Evolutionary conservation across 2,329 filamentous ascomycete species (phyloP), one percentile per base, ranked within the genome.

Genomic region (Delphinella strobiligena): DNA sequence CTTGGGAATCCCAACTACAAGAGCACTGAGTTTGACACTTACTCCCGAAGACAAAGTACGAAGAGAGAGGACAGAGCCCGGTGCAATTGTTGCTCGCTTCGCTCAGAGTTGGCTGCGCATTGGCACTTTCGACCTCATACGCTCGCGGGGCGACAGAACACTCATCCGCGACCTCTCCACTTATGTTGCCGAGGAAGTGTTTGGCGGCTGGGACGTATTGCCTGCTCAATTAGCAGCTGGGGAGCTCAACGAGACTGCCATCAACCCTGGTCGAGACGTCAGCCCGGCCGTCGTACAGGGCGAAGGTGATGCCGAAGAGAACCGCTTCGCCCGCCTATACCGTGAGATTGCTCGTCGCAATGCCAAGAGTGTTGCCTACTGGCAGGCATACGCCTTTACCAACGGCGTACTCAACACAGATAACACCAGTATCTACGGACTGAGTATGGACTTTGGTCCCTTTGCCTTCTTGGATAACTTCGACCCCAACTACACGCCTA

Each of bases 361-460:
- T 55, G 91, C 91, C 1, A 69, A 72, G 43, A 93, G 83, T 0
- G 88, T 96, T 2, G 91, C 91, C 9, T 75, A 81, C 49, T 96
- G 91, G 89, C 93, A 98, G 64, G 87, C 86, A 0, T 96, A 96
- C 54, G 91, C 86, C n/a, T 98, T 98, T 64, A 96, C 93, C 72
- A 98, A 98, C 53, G 91, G 91, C 34, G 91, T 98, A 3, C 68
- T 98, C 42, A 98, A 98, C 61, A 96, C 91, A 0, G 91, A 98
- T 57, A 98, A 98, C 59, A 98, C 91, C 0, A 94, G 87, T 0
- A 73, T 98, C 37, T 79, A 79, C 40, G 91, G 91, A 0, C 65
- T 98, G 0, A 89, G 82, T 4, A 81, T 98, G 46, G 91, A 98
- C 61, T 98, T 88, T 55, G 91, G 91, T 0, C 91, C 91, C 0